phyloP scores from a whole-genome alignment of 352 stramenopile species.

The Phytophthora ramorum region DNA sequence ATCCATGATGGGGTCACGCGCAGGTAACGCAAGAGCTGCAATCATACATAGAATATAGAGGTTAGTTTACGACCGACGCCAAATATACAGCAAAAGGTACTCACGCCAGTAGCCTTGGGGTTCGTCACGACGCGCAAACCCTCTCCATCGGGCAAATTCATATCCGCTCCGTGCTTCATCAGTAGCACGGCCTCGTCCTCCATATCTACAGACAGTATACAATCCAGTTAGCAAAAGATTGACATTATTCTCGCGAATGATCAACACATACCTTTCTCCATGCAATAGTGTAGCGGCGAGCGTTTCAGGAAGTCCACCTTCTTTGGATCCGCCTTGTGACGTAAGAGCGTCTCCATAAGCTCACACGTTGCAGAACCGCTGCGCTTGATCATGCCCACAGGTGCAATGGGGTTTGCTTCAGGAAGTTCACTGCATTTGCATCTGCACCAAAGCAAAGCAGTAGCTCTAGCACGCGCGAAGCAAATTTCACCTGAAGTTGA shows the following conservation, averaged over 20 bases:
- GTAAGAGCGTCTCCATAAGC: conserved; percentile 70
- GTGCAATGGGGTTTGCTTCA: conserved; percentile 81
- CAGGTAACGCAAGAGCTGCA: conserved; percentile 62
- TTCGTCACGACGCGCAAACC: conserved; percentile 61
- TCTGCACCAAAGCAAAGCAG: conserved; percentile 75
- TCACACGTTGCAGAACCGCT: conserved; percentile 45
- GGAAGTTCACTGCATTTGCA: conserved; percentile 65
- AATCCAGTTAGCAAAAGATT: conserved; percentile 11
- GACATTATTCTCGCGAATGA: neutral
- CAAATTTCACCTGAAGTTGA: conserved; percentile 66
- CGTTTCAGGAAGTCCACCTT: conserved; percentile 77
- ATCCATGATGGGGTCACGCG: conserved; percentile 71
- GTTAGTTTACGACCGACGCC: neutral
- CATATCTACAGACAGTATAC: conserved; percentile 50
- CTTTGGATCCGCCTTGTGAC: conserved; percentile 59
- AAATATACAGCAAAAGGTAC: conserved; percentile 14
- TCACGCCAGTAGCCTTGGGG: conserved; percentile 66
- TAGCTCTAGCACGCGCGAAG: conserved; percentile 71
- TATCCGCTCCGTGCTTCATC: conserved; percentile 70
- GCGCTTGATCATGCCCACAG: conserved; percentile 77
- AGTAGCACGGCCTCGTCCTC: conserved; percentile 65
- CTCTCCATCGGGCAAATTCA: conserved; percentile 74
- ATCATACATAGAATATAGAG: conserved; percentile 3
- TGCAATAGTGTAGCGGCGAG: conserved; percentile 76
- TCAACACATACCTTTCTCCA: conserved; percentile 63